Percentiles rank a stretch among this genome's conserved stretches.
phyloP scores from a whole-genome alignment of 2,329 filamentous ascomycete species.

The Diaporthe citriasiana region DNA sequence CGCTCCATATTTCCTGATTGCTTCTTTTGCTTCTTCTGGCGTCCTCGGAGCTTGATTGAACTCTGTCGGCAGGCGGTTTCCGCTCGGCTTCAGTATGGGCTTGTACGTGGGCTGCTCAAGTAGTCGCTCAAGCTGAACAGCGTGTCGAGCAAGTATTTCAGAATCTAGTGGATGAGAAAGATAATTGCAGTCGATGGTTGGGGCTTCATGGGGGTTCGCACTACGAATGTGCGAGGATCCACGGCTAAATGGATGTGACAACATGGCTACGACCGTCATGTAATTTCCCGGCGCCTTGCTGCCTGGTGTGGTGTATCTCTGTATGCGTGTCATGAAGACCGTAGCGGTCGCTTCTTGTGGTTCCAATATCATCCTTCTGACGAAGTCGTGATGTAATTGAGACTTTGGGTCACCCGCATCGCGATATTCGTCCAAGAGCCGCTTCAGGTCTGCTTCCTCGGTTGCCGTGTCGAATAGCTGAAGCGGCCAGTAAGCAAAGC shows the following conservation, averaged over 20 bases:
- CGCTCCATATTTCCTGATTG: conserved; percentile 5
- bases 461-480: background rate
- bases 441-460: background rate
- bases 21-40: background rate
- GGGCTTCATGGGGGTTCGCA: background rate
- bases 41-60: background rate
- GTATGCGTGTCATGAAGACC: background rate
- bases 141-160: conserved; percentile 28
- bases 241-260: conserved; percentile 14
- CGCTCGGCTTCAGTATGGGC: conserved; percentile 1
- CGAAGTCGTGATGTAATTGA: background rate
- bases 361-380: background rate
- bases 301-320: background rate
- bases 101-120: background rate
- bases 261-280: conserved; percentile 22
- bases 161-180: conserved; percentile 30
- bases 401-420: background rate
- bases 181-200: conserved; percentile 7
- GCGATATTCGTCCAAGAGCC: background rate
- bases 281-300: background rate
- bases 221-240: background rate
- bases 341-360: background rate
- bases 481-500: conserved; percentile 10
- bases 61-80: background rate
- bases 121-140: conserved; percentile 3